Conservation (phyloP, 164 flowering plant species). For the Magnolia changhungtana region DNA sequence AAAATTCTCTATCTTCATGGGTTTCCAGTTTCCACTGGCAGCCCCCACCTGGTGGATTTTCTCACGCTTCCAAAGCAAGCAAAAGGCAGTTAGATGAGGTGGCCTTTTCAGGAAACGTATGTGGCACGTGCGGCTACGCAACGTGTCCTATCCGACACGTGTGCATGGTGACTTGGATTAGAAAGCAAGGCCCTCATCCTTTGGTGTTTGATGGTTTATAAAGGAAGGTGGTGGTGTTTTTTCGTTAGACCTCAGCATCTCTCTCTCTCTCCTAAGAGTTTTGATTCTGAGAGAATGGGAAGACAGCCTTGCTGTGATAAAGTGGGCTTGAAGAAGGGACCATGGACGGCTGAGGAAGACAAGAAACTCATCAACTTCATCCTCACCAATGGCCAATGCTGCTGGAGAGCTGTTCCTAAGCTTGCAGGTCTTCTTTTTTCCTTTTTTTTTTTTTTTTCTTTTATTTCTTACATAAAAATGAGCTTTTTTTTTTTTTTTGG, state of each 20-base stretch:
- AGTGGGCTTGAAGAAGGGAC: constrained; percentile 74
- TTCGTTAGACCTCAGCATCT: not conserved
- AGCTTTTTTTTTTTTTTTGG: not conserved
- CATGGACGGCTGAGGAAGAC: constrained; percentile 75
- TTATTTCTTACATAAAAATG: not conserved
- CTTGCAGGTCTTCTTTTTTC: constrained; percentile 47
- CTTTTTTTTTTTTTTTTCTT: not conserved
- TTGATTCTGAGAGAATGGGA: constrained; percentile 39
- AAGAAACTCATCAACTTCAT: constrained; percentile 72
- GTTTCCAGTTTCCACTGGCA: too few relatives aligned
- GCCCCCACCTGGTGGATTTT: constrained; percentile 3
- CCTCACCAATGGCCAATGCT: constrained; percentile 77
- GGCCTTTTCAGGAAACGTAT: constrained; percentile 8
- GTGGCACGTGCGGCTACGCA: constrained; percentile 8
- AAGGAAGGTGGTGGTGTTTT: constrained; percentile 5
- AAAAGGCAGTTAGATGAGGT: constrained; percentile 8
- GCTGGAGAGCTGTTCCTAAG: constrained; percentile 81
- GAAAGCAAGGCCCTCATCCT: constrained; percentile 5
- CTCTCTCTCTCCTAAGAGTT: not conserved
- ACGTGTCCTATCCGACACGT: constrained; percentile 1
- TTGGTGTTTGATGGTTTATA: constrained; percentile 5
- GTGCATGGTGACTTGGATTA: constrained; percentile 14
- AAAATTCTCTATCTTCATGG: too few relatives aligned
- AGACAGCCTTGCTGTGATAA: constrained; percentile 80
- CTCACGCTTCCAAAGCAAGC: constrained; percentile 11